Conservation (phyloP, 441 rosid genomes). For the Isatis lusitanica region DNA sequence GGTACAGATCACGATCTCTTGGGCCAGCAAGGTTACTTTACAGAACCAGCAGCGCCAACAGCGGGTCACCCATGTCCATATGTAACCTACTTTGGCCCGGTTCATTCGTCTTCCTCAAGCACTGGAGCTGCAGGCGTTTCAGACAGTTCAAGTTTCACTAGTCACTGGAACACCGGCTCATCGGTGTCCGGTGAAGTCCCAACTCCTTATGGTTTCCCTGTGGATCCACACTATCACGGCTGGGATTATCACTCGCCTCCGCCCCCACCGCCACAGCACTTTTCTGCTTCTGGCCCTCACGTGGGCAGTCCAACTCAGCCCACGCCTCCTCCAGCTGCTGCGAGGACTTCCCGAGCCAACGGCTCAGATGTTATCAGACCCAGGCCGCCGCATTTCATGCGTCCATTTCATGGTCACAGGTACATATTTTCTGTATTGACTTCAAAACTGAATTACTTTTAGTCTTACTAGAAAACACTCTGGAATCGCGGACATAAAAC, state of each 20-base stretch:
- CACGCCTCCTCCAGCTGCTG: slow-evolving; percentile 55
- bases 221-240: slow-evolving; percentile 75
- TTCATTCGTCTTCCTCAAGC: slow-evolving; percentile 81
- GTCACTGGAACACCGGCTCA: slow-evolving; percentile 75
- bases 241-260: slow-evolving; percentile 87
- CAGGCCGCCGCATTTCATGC: slow-evolving; percentile 80
- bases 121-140: slow-evolving; percentile 59
- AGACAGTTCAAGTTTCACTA: slow-evolving; percentile 68
- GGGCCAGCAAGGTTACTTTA: slow-evolving; percentile 75
- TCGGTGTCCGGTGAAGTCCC: slow-evolving; percentile 69
- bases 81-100: slow-evolving; percentile 81
- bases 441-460: neutral
- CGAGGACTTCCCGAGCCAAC: slow-evolving; percentile 57
- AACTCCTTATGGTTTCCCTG: slow-evolving; percentile 70
- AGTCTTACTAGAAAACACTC: neutral
- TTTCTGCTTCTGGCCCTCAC: slow-evolving; percentile 60
- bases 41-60: slow-evolving; percentile 77
- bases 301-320: slow-evolving; percentile 62
- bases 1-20: slow-evolving; percentile 81
- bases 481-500: neutral
- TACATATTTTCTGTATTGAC: slow-evolving; percentile 33
- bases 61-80: slow-evolving; percentile 87
- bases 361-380: slow-evolving; percentile 69
- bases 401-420: slow-evolving; percentile 81
- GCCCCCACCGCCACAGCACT: slow-evolving; percentile 43